Evolutionary conservation across 225 moss, liverwort and hornwort species (phyloP), one percentile per base, ranked within the genome.

Genomic region (Marchantia polymorpha): DNA sequence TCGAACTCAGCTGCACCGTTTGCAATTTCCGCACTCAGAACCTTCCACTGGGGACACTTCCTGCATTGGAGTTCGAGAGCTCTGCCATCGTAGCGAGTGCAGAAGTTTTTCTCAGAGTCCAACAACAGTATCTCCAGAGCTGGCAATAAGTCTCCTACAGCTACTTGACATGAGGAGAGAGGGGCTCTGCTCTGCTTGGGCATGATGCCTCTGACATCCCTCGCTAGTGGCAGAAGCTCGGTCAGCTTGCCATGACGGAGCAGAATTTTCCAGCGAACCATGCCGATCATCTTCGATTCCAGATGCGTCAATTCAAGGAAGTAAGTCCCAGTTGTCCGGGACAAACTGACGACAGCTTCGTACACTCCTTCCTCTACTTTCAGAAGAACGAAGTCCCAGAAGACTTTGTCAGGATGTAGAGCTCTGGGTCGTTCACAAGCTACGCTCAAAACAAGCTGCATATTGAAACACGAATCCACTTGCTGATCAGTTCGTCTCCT

Each of bases 21-120:
- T 10, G 7, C 50, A 14, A 73, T 51, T 9, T 49, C 22, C 10
- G 52, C n/a, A 0, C 19, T 49, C 10, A 17, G 7, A 73, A 11
- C 6, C 50, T 49, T n/a, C 72, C 72, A 73, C 4, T 49, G 12
- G 3, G 51, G 72, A 25, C 72, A 73, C 15, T 73, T 23, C n/a
- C 17, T 10, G 50, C 72, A 73, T 7, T 1, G 23, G 22, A 73
- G 49, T 39, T 49, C 22, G 22, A 73, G 50, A 16, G 7, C 12
- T 50, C 25, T 19, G 11, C 5, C 17, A 22, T 49, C 14, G n/a
- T 52, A 73, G 22, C 72, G 6, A 10, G 46, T 73, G 51, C 50
- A 73, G 46, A 17, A 39, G 52, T 73, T 73, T n/a, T 52, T 10
- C 7, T 73, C 72, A 10, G 72, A 73, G 30, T 73, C 72, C 11